phyloP scores from a whole-genome alignment of 805 yeast species.

The Cyberlindnera euphorbiae region DNA sequence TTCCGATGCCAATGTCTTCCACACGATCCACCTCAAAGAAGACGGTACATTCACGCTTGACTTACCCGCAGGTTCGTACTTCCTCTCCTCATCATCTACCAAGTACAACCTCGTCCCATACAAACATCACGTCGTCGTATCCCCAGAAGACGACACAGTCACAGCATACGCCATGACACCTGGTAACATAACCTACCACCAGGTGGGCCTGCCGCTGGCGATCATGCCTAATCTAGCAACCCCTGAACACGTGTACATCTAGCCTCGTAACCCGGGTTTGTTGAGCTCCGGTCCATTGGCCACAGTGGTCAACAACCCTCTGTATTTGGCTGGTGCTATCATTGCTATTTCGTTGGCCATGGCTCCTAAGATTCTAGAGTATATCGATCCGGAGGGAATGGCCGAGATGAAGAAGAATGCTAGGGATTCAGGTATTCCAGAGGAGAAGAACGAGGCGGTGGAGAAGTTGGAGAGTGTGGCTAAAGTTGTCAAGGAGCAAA shows the following conservation, averaged over 20 bases:
- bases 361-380: slow-evolving; percentile 34
- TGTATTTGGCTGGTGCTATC: slow-evolving; percentile 31
- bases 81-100: slow-evolving; percentile 15
- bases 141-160: slow-evolving; percentile 10
- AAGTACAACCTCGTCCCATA: slow-evolving; percentile 22
- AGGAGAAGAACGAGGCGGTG: neutral
- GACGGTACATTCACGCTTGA: slow-evolving; percentile 16
- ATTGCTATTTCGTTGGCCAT: slow-evolving; percentile 23
- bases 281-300: slow-evolving; percentile 34
- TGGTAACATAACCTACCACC: slow-evolving; percentile 2
- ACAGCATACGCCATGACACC: slow-evolving; percentile 12
- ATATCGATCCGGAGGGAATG: slow-evolving; percentile 38
- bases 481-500: slow-evolving; percentile 1
- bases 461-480: slow-evolving; percentile 1
- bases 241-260: slow-evolving; percentile 32
- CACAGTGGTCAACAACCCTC: slow-evolving; percentile 31
- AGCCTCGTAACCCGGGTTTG: slow-evolving; percentile 29
- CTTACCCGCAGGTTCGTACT: slow-evolving; percentile 18
- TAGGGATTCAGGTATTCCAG: slow-evolving; percentile 1
- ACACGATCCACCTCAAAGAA: neutral
- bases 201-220: slow-evolving; percentile 20
- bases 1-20: no score
- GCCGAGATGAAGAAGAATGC: slow-evolving; percentile 28
- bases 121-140: slow-evolving; percentile 19
- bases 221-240: slow-evolving; percentile 23